Base-by-base conservation (phyloP, 129 eudicot genomes). In the Lactuca sativa region DNA sequence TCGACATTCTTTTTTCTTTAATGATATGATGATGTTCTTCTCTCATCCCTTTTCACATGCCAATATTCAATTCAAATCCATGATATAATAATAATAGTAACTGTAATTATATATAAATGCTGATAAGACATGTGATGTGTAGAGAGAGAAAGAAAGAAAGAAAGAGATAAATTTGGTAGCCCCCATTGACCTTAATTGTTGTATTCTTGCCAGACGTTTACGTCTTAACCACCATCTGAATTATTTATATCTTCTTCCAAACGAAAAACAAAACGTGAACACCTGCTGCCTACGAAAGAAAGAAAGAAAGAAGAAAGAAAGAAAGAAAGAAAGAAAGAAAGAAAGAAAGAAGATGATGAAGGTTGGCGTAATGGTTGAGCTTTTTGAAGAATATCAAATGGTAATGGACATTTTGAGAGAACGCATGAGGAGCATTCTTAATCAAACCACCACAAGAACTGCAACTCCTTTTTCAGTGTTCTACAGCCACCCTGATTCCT, bases 361-460 rank as follows among this genome's bases (percentile, higher is more conserved):
- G 52, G 40, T 69, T 4, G 81, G 81, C 16, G 59, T 76, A 11
- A 69, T 76, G 59, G 71, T 69, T 8, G 76, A 76, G 68, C 81
- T 76, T 54, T 32, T 76, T 40, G 76, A 62, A 76, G 81, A 76
- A 69, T 76, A 54, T 40, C 76, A 76, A 55, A 69, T 69, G 71
- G 71, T 69, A 52, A 60, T 76, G 66, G 9, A 4, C 18, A 69
- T 76, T 32, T 41, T 76, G 21, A 61, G 75, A 76, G 71, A 41
- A 40, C 71, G 58, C 56, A 69, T 76, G 70, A 60, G 70, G 13
- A 69, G 14, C 48, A 54, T 76, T 53, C 57, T 67, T 12, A 59
- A 36, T 34, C 32, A 32, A 41, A 2, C 48, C 7, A 49, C 9
- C 7, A 34, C 60, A 8, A 66, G 52, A 30, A 67, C 48, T 4